Evolutionary conservation across 2,329 filamentous ascomycete species (phyloP).

Genomic region (Colletotrichum sp.): DNA sequence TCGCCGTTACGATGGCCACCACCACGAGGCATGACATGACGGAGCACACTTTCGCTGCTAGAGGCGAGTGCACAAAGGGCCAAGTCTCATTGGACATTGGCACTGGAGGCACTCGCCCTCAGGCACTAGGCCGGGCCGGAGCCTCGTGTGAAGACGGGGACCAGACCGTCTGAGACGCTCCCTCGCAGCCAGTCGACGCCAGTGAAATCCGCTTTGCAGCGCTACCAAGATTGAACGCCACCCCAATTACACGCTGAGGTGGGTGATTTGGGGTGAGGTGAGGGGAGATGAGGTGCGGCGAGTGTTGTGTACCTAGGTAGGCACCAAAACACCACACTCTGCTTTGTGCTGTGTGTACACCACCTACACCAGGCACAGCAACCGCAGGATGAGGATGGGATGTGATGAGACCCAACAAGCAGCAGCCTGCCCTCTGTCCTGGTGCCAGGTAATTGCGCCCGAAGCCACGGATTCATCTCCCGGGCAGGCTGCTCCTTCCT

Average conservation of each 20-base stretch:
- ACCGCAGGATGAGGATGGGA: not conserved
- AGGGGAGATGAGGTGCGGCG: not conserved
- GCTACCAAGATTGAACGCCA: constrained; percentile 5
- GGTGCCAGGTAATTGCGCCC: not conserved
- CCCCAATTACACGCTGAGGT: not conserved
- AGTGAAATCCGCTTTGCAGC: not conserved
- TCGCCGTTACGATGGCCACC: not conserved
- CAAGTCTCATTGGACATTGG: not conserved
- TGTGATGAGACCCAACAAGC: not conserved
- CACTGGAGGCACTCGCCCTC: not conserved
- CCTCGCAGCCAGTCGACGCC: constrained; percentile 3
- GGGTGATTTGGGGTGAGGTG: not conserved
- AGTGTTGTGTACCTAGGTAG: not conserved
- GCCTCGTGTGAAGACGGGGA: not conserved
- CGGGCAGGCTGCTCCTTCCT: not conserved
- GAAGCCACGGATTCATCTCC: constrained; percentile 1
- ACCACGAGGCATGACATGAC: constrained; percentile 5
- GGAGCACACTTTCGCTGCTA: not conserved
- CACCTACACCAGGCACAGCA: not conserved
- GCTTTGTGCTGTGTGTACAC: not conserved
- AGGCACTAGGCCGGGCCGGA: not conserved
- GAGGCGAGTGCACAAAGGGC: not conserved
- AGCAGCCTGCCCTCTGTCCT: not conserved
- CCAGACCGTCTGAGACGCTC: constrained; percentile 6
- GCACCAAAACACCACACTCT: not conserved